Conservation (phyloP, 2,329 filamentous ascomycete genomes). For the Penicillium hordei region DNA sequence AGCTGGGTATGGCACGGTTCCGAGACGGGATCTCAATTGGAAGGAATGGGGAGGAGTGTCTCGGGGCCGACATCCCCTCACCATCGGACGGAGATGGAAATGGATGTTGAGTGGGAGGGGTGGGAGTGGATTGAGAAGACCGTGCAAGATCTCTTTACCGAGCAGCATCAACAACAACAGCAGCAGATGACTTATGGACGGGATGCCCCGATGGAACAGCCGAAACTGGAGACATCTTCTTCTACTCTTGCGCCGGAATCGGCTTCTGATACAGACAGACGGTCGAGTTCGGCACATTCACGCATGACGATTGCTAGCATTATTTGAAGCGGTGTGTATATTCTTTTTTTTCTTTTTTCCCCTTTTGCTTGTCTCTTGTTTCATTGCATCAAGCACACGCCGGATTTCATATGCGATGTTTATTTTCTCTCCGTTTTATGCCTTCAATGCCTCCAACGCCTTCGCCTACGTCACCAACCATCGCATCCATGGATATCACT, state of each 20-base stretch:
- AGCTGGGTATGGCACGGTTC: conserved; percentile 79
- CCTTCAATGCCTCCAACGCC: background rate
- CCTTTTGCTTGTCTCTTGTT: background rate
- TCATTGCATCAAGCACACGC: background rate
- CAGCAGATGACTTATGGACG: conserved; percentile 6
- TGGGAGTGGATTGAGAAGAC: conserved; percentile 73
- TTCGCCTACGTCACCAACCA: background rate
- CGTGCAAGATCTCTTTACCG: conserved; percentile 43
- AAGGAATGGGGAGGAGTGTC: conserved; percentile 22
- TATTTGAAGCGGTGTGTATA: conserved; percentile 31
- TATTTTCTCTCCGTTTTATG: background rate
- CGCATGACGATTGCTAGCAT: conserved; percentile 51
- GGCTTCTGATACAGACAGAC: conserved; percentile 27
- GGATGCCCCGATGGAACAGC: conserved; percentile 21
- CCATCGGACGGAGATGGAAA: conserved; percentile 52
- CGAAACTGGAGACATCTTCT: conserved; percentile 11
- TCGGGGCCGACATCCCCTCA: conserved; percentile 16
- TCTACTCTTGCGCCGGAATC: conserved; percentile 26
- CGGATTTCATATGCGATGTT: background rate
- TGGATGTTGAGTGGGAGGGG: conserved; percentile 70
- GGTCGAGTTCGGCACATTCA: conserved; percentile 36
- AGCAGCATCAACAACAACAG: conserved; percentile 31
- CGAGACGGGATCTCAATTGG: conserved; percentile 49
- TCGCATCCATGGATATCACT: background rate
- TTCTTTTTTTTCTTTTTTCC: background rate